These are phyloP conservation scores for Pyrenochaeta sp. DNA, from an alignment of 2,329 filamentous ascomycete genomes.

Conservation along the genomic window DNA sequence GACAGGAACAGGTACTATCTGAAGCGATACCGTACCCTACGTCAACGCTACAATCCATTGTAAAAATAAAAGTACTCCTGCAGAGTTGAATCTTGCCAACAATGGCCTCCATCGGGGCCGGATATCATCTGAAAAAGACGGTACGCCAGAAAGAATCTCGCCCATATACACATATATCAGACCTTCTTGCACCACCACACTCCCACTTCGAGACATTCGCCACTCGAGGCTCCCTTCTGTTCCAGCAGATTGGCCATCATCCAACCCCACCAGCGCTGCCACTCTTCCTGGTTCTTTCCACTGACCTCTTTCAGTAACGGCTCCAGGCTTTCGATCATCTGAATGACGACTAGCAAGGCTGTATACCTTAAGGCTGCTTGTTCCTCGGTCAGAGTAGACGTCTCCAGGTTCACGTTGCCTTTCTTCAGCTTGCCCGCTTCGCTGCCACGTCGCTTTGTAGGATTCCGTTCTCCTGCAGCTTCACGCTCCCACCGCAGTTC, in stretches of 20 bases:
- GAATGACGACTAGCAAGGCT: slow-evolving; percentile 80
- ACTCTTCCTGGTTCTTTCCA: slow-evolving; percentile 88
- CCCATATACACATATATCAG: too few species aligned
- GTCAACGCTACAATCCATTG: slow-evolving; percentile 71
- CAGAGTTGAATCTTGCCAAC: slow-evolving; percentile 9
- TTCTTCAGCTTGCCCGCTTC: slow-evolving; percentile 51
- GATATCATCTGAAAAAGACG: slow-evolving; percentile 35
- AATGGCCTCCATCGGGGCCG: slow-evolving; percentile 20
- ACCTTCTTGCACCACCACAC: slow-evolving; percentile 70
- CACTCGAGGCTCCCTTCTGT: slow-evolving; percentile 78
- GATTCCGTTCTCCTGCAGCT: slow-evolving; percentile 49
- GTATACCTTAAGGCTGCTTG: slow-evolving; percentile 79
- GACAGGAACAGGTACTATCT: slow-evolving; percentile 76
- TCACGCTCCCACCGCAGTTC: slow-evolving; percentile 89
- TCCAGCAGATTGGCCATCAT: slow-evolving; percentile 86
- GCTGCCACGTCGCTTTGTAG: slow-evolving; percentile 63
- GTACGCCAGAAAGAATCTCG: slow-evolving; percentile 22
- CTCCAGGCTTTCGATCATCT: slow-evolving; percentile 85
- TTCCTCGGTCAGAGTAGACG: slow-evolving; percentile 66
- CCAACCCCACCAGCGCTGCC: slow-evolving; percentile 86
- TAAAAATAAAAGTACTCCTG: slow-evolving; percentile 20
- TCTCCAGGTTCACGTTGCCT: slow-evolving; percentile 38
- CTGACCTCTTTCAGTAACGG: slow-evolving; percentile 81
- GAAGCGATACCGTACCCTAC: slow-evolving; percentile 86
- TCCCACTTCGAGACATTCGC: slow-evolving; percentile 79